Conservation (phyloP, 1,139 yeast genomes). For the Hyphopichia pseudoburtonii region DNA sequence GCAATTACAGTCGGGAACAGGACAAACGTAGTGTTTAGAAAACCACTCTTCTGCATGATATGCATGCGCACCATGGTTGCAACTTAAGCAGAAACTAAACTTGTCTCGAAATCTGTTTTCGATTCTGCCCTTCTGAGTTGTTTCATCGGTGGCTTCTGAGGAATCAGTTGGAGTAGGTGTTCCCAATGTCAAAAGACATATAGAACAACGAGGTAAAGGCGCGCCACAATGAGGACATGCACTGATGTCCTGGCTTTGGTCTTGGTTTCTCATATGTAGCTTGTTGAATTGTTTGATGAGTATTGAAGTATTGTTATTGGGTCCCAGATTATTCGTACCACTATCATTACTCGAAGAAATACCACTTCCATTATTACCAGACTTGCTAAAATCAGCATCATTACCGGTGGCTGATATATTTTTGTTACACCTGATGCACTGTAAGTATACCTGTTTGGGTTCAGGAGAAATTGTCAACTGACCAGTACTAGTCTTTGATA, state of each 20-base stretch:
- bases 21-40: slow-evolving; percentile 80
- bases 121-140: slow-evolving; percentile 17
- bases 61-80: slow-evolving; percentile 94
- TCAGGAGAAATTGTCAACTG: slow-evolving; percentile 41
- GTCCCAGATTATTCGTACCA: neutral
- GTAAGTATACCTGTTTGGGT: slow-evolving; percentile 76
- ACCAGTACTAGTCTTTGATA: slow-evolving; percentile 57
- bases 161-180: slow-evolving; percentile 54
- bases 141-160: slow-evolving; percentile 16
- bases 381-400: neutral
- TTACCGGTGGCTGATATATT: slow-evolving; percentile 27
- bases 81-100: slow-evolving; percentile 88
- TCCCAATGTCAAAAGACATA: slow-evolving; percentile 81
- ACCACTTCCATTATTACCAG: neutral
- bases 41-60: slow-evolving; percentile 97
- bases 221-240: slow-evolving; percentile 86
- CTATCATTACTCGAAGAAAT: neutral
- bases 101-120: slow-evolving; percentile 56
- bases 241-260: slow-evolving; percentile 23
- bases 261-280: slow-evolving; percentile 17
- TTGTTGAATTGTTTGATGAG: slow-evolving; percentile 42
- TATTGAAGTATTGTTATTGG: slow-evolving; percentile 22
- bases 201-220: slow-evolving; percentile 88
- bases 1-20: slow-evolving; percentile 91
- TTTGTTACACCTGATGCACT: slow-evolving; percentile 81